Base-by-base conservation (phyloP, 352 stramenopile species). In the Phytophthora colocasiae region DNA sequence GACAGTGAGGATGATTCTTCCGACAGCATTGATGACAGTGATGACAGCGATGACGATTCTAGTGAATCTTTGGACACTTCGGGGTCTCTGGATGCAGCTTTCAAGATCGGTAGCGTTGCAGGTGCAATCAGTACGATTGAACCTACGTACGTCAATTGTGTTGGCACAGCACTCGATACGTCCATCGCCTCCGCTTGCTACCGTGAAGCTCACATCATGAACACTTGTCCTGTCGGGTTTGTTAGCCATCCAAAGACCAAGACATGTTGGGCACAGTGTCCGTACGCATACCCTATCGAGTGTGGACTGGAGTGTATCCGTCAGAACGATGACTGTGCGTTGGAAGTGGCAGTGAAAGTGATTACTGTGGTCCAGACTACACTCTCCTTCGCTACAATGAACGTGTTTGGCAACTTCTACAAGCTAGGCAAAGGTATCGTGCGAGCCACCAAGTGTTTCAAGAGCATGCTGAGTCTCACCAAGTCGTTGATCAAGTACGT, bases 261-360 rank as follows among this genome's bases (percentile, higher is more conserved):
- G 7, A 69, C 66, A 2, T 81, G 73, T 55, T 81, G 70, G 73
- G 66, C 71, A 12, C 22, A 78, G 14, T 83, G 75, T 53, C 72
- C 75, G 17, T 54, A 78, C 17, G 11, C 58, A n/a, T 83, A 75
- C 22, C 75, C 75, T 5, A 52, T 83, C 2, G 43, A 74, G 15
- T 83, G 75, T 34, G 71, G 71, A 11, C 44, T 77, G 41, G 69
- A 83, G 38, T 83, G 75, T 29, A 66, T 81, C 24, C 68, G 71
- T 2, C 75, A 83, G 39, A 81, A 74, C 32, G 64, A 69, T 26
- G 63, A 69, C 46, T 81, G 73, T 11, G 54, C 41, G 29, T 22
- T 65, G 7, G 62, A 75, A 58, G 47, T 79, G 17, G 43, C 56
- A 15, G 50, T 36, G 6, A 73, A 77, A 19, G 53, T 69, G 11